Conservation (phyloP, 2,329 filamentous ascomycete species). For the Stachybotrys elegans region DNA sequence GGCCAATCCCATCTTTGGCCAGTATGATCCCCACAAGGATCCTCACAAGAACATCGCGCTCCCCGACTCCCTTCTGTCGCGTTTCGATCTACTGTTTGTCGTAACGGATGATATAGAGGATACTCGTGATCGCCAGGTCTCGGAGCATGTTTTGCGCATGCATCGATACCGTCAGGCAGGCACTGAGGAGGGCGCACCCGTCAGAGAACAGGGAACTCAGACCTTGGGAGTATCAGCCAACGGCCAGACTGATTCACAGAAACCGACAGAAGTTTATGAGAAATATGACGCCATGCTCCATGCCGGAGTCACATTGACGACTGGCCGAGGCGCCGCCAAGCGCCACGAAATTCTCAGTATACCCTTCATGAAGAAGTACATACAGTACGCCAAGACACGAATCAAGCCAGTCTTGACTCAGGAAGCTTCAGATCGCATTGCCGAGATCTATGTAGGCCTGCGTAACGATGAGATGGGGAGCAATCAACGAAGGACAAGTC, state of each 20-base stretch:
- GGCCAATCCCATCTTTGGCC: slow-evolving; percentile 95
- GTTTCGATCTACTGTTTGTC: slow-evolving; percentile 97
- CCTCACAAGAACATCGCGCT: slow-evolving; percentile 98
- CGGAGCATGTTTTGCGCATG: slow-evolving; percentile 96
- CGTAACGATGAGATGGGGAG: slow-evolving; percentile 95
- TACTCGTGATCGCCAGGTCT: slow-evolving; percentile 81
- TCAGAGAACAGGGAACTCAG: slow-evolving; percentile 81
- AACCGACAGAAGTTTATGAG: slow-evolving; percentile 84
- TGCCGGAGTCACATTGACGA: slow-evolving; percentile 75
- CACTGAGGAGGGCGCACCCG: slow-evolving; percentile 88
- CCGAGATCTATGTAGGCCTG: slow-evolving; percentile 83
- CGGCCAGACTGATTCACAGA: slow-evolving; percentile 65
- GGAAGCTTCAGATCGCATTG: slow-evolving; percentile 86
- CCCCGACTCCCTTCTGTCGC: slow-evolving; percentile 90
- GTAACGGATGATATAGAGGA: slow-evolving; percentile 99
- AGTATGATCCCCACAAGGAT: slow-evolving; percentile 98
- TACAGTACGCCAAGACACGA: slow-evolving; percentile 92
- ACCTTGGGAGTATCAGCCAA: slow-evolving; percentile 83
- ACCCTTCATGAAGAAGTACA: slow-evolving; percentile 98
- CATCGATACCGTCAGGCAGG: slow-evolving; percentile 91
- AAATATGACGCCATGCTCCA: slow-evolving; percentile 97
- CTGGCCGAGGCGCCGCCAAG: slow-evolving; percentile 68
- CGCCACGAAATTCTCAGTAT: slow-evolving; percentile 89
- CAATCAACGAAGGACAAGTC: slow-evolving; percentile 88
- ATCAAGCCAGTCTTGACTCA: slow-evolving; percentile 88